Conservation (phyloP, 139 green algal genomes). For the Pleodorina starrii region DNA sequence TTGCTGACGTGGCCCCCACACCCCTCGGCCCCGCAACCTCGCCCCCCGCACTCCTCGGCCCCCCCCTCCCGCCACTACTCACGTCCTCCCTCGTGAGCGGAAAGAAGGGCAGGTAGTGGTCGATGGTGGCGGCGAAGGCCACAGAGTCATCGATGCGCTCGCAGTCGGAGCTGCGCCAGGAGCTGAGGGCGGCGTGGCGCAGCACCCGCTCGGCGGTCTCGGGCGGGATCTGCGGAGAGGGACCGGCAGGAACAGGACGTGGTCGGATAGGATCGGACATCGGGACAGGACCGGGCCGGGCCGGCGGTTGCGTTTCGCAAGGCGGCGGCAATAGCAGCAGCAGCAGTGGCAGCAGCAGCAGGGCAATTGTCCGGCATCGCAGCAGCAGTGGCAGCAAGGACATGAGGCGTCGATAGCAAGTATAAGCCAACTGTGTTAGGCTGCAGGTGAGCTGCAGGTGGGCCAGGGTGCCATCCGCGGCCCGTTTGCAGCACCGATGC, state of each 20-base stretch:
- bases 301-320: neutral
- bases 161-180: slow-evolving; percentile 15
- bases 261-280: neutral
- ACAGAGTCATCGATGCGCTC: slow-evolving; percentile 38
- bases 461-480: no score
- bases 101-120: slow-evolving; percentile 50
- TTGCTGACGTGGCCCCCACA: neutral
- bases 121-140: slow-evolving; percentile 5
- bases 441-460: no score
- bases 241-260: neutral
- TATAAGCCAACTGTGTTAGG: no score
- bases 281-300: no score
- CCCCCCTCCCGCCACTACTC: neutral
- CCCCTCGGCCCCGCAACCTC: neutral
- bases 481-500: no score
- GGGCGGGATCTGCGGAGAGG: slow-evolving; percentile 19
- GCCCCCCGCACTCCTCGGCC: neutral
- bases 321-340: neutral
- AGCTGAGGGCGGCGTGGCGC: slow-evolving; percentile 11
- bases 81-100: slow-evolving; percentile 35
- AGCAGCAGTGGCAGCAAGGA: no score
- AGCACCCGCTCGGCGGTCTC: slow-evolving; percentile 38
- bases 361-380: neutral
- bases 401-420: no score
- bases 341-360: neutral